A percentile compares a stretch with the other conserved stretches of the same genome.
phyloP scores from a whole-genome alignment of 2,329 filamentous ascomycete species.

The Sporothrix sp. region DNA sequence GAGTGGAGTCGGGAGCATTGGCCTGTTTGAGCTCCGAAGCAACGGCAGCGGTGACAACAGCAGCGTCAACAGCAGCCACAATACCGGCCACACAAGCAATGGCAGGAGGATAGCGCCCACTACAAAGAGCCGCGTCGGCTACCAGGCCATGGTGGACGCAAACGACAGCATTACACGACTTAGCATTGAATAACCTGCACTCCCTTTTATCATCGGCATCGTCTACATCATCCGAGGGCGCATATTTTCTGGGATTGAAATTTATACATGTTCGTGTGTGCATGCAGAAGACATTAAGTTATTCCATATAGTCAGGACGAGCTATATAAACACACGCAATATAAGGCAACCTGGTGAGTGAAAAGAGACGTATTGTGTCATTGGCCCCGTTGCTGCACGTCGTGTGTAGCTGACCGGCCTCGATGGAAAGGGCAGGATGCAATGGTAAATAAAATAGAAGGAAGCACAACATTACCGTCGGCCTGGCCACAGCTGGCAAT shows the following conservation, averaged over 20 bases:
- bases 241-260: not conserved
- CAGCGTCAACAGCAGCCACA: conserved; percentile 26
- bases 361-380: too few species aligned
- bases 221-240: not conserved
- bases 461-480: too few species aligned
- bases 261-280: not conserved
- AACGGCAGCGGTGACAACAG: conserved; percentile 19
- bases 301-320: too few species aligned
- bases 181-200: conserved; percentile 68
- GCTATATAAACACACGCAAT: too few species aligned
- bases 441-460: not conserved
- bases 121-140: conserved; percentile 54
- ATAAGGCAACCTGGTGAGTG: too few species aligned
- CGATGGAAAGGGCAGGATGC: too few species aligned
- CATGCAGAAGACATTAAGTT: not conserved
- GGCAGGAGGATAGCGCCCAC: conserved; percentile 23
- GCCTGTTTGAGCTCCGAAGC: conserved; percentile 28
- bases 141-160: conserved; percentile 94
- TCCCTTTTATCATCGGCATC: not conserved
- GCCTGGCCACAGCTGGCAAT: too few species aligned
- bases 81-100: conserved; percentile 33
- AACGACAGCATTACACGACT: conserved; percentile 93
- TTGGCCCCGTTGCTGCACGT: too few species aligned
- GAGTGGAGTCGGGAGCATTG: conserved; percentile 13
- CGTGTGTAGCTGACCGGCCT: too few species aligned